These are phyloP conservation scores for Naganishia sp. DNA, from an alignment of 1,284 basidiomycete species.

Conservation along the genomic window DNA sequence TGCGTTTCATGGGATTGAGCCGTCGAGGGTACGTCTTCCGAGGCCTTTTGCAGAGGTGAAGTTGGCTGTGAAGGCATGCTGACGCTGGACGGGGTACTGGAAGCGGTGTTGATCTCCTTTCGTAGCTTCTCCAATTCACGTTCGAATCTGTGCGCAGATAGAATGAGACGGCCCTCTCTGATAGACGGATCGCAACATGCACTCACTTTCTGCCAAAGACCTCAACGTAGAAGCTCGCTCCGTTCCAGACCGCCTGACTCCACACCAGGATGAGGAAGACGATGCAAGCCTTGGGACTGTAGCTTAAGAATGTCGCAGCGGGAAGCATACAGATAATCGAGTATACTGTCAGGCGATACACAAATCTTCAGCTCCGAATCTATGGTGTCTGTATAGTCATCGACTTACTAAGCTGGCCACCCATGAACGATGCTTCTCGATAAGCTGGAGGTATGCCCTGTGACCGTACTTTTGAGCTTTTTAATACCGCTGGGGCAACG, in stretches of 20 bases:
- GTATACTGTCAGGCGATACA: slow-evolving; percentile 63
- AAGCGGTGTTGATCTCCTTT: slow-evolving; percentile 64
- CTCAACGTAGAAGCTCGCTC: slow-evolving; percentile 74
- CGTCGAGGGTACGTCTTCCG: slow-evolving; percentile 6
- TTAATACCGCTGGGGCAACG: not conserved
- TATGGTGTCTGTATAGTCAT: not conserved
- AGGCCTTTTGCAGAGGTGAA: slow-evolving; percentile 1
- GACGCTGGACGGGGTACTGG: slow-evolving; percentile 31
- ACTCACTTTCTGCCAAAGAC: slow-evolving; percentile 90
- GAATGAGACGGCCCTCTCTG: not conserved
- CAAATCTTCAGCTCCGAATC: too few species aligned
- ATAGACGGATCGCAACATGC: not conserved
- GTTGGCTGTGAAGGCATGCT: slow-evolving; percentile 5
- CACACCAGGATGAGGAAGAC: slow-evolving; percentile 77
- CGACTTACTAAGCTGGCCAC: slow-evolving; percentile 70
- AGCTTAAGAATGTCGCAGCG: slow-evolving; percentile 70
- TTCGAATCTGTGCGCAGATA: slow-evolving; percentile 67
- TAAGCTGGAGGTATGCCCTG: slow-evolving; percentile 61
- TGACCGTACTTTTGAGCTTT: not conserved
- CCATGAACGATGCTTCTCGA: slow-evolving; percentile 75
- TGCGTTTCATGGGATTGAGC: slow-evolving; percentile 8
- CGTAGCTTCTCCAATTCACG: slow-evolving; percentile 81
- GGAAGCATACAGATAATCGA: slow-evolving; percentile 82
- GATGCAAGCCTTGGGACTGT: slow-evolving; percentile 71
- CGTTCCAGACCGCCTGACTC: slow-evolving; percentile 65